Evolutionary conservation across 2,329 filamentous ascomycete genomes (phyloP), one percentile per base, ranked within the genome.

Genomic region (Aureobasidium sp.): DNA sequence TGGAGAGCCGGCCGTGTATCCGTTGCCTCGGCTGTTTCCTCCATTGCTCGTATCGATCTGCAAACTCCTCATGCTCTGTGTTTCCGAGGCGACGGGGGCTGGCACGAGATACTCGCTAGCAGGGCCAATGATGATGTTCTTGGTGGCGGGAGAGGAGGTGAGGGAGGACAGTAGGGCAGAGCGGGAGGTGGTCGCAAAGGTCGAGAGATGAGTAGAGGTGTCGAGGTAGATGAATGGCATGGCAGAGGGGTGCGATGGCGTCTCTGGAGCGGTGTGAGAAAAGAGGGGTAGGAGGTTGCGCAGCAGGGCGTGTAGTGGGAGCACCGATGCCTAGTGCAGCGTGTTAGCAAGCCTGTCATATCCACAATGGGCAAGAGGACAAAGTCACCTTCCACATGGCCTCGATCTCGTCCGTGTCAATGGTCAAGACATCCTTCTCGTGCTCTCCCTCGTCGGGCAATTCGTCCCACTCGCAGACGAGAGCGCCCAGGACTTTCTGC

Each of bases 141-240:
- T 52, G 22, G 64, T 47, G 47, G 53, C 31, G 37, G 57, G 53
- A 25, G 58, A 62, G 27, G 48, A 51, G 9, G 64, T 39, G n/a
- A 63, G 52, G 22, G 51, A 47, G 25, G 47, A 27, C 2, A 62
- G n/a, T 9, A 63, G 27, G 17, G 61, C 36, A 45, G 41, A 20
- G 11, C 45, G 61, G 5, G 56, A 41, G 20, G 49, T 27, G 31
- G n/a, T n/a, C 17, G 61, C 49, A 25, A 63, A 51, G 15, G 56
- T 20, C 15, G 60, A 64, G 25, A 62, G 42, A 15, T 47, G n/a
- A 4, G 9, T 27, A 17, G 49, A 22, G 29, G 45, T 57, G 57
- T 62, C 49, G 63, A 65, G 61, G 45, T 53, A 57, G 39, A 63
- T 49, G 57, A 57, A 61, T 20, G 62, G 56, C 41, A 39, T 29